Evolutionary conservation across 2,329 filamentous ascomycete species (phyloP), one percentile per base, ranked within the genome.

Genomic region (Beauveria varroae): DNA sequence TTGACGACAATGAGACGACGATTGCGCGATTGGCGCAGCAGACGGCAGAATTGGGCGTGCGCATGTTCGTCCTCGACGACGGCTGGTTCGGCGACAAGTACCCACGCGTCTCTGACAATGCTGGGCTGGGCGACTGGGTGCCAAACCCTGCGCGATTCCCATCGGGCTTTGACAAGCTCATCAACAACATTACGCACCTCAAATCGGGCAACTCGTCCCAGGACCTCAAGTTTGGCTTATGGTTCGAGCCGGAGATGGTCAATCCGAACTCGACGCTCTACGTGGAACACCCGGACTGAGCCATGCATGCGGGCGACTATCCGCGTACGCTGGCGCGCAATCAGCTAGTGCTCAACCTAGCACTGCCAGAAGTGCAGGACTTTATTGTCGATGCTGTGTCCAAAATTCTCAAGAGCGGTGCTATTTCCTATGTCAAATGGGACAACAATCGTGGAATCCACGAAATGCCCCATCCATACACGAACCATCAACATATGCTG

Each of bases 231-330:
- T 88, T 88, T 64, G 86, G 86, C 18, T 76, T 88, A 3, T 88
- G 86, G 86, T 77, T 88, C 2, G 86, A 88, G 68, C 85, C 85
- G 0, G 86, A 88, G 66, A 88, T 88, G 86, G 80, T 87, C 55
- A 86, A 84, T 61, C 81, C 82, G 1, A 81, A 84, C 58, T 87
- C 85, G 0, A 79, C 75, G 2, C 74, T 88, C 2, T 88, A 88
- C 68, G 70, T 78, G 1, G 73, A 82, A 50, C 85, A 88, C 64
- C 85, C 86, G 0, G 84, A 88, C 60, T 88, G 85, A 86, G 83
- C 77, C 3, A 67, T 88, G 57, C 80, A 85, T 60, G 80, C 84
- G 0, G 82, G 81, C 4, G 69, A 75, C 0, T 82, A 88, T 66
- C 75, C 81, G 1, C 79, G 84, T 14, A 86, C 81, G 0, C 72